Conservation (phyloP, 805 yeast species). For the Saccharomycopsis sp. region DNA sequence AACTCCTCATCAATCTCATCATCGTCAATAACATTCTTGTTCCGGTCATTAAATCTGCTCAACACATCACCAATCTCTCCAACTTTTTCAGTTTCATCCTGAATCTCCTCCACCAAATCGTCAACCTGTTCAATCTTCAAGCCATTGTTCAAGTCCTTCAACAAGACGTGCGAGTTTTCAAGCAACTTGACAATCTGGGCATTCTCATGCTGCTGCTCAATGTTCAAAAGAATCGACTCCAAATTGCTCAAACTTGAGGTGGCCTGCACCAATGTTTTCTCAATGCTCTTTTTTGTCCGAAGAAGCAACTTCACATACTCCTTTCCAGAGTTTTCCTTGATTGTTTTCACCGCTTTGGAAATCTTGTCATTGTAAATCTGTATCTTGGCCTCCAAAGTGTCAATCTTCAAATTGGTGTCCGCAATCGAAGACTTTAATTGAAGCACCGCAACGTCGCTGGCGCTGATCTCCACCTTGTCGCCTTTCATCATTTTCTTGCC, state of each 20-base stretch:
- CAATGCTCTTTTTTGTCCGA: slow-evolving; percentile 13
- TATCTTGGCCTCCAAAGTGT: slow-evolving; percentile 5
- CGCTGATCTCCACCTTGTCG: neutral
- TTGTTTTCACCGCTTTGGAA: neutral
- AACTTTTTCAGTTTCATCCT: slow-evolving; percentile 11
- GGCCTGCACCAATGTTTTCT: slow-evolving; percentile 8
- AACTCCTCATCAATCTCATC: slow-evolving; percentile 24
- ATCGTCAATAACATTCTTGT: slow-evolving; percentile 24
- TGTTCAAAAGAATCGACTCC: slow-evolving; percentile 10
- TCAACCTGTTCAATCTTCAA: slow-evolving; percentile 15
- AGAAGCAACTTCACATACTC: slow-evolving; percentile 15
- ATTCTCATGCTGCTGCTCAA: slow-evolving; percentile 14
- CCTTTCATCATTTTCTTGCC: slow-evolving; percentile 2
- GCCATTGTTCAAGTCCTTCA: slow-evolving; percentile 17
- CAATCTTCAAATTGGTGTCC: slow-evolving; percentile 6
- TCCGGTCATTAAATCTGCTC: slow-evolving; percentile 6
- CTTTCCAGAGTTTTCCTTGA: slow-evolving; percentile 2
- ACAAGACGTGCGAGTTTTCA: slow-evolving; percentile 11
- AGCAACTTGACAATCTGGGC: slow-evolving; percentile 12
- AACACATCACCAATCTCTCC: slow-evolving; percentile 14
- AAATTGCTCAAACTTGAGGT: slow-evolving; percentile 14
- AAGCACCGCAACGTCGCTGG: slow-evolving; percentile 13
- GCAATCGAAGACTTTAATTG: slow-evolving; percentile 10
- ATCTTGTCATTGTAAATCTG: slow-evolving; percentile 8
- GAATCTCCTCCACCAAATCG: slow-evolving; percentile 11